These are phyloP conservation scores for Nothopassalora personata DNA, from an alignment of 2,329 filamentous ascomycete genomes.

Conservation along the genomic window DNA sequence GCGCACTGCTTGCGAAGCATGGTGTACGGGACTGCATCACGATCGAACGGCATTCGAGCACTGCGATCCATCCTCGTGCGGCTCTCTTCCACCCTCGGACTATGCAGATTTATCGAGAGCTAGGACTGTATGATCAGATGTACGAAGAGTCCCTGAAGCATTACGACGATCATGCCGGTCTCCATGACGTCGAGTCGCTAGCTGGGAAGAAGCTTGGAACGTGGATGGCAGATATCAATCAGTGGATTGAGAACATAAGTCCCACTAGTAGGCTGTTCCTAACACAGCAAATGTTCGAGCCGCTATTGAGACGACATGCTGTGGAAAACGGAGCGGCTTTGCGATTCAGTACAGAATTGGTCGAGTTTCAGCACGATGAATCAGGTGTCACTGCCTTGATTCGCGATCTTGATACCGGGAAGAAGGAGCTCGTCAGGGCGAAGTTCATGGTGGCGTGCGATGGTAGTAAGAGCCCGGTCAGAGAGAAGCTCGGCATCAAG, in stretches of 20 bases:
- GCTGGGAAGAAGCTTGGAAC: slow-evolving; percentile 16
- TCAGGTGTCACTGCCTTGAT: slow-evolving; percentile 16
- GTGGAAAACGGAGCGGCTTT: slow-evolving; percentile 14
- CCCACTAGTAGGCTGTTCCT: slow-evolving; percentile 20
- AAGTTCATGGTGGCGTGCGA: slow-evolving; percentile 20
- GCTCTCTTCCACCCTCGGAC: slow-evolving; percentile 22
- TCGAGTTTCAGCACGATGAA: slow-evolving; percentile 17
- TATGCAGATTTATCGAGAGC: slow-evolving; percentile 22
- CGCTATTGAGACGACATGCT: slow-evolving; percentile 20
- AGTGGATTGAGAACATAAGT: slow-evolving; percentile 19
- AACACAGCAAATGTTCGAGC: slow-evolving; percentile 25
- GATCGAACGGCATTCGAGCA: slow-evolving; percentile 22
- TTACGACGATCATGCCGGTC: slow-evolving; percentile 21
- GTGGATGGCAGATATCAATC: slow-evolving; percentile 20
- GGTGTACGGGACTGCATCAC: slow-evolving; percentile 16
- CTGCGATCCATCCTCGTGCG: slow-evolving; percentile 24
- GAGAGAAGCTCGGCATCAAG: slow-evolving; percentile 13
- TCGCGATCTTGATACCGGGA: slow-evolving; percentile 5
- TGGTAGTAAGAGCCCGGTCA: slow-evolving; percentile 13
- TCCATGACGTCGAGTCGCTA: slow-evolving; percentile 21
- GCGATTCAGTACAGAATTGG: slow-evolving; percentile 15
- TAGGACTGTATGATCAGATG: slow-evolving; percentile 23
- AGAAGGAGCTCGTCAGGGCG: slow-evolving; percentile 8
- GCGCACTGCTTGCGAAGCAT: slow-evolving; percentile 20
- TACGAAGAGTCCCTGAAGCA: slow-evolving; percentile 14